These are phyloP conservation scores for Candida ipomoeae DNA, from an alignment of 805 yeast genomes.

Conservation along the genomic window DNA sequence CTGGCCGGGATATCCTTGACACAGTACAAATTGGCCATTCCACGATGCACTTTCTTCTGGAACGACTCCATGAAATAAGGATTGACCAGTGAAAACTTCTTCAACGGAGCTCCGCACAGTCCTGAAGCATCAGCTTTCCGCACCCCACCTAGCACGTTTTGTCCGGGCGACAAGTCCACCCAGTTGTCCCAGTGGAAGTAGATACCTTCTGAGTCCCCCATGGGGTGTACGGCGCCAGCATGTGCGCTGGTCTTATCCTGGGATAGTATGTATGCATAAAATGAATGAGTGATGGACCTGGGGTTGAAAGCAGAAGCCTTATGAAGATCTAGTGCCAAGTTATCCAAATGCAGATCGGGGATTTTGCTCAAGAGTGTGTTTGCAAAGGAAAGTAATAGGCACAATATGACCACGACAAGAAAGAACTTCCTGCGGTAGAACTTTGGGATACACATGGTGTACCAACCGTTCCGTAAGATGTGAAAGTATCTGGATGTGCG, in stretches of 20 bases:
- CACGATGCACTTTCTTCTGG: slow-evolving; percentile 29
- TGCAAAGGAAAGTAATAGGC: slow-evolving; percentile 9
- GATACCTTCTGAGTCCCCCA: slow-evolving; percentile 19
- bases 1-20: slow-evolving; percentile 25
- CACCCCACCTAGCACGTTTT: slow-evolving; percentile 17
- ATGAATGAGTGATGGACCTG: slow-evolving; percentile 12
- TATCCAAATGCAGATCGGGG: slow-evolving; percentile 22
- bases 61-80: slow-evolving; percentile 34
- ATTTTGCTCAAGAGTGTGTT: slow-evolving; percentile 14
- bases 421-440: slow-evolving; percentile 12
- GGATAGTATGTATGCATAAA: slow-evolving; percentile 11
- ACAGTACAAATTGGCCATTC: slow-evolving; percentile 34
- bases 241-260: neutral
- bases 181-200: slow-evolving; percentile 41
- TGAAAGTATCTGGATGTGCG: neutral
- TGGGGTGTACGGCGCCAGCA: slow-evolving; percentile 1
- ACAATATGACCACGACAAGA: slow-evolving; percentile 5
- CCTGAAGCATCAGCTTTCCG: slow-evolving; percentile 20
- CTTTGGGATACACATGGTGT: slow-evolving; percentile 12
- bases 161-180: slow-evolving; percentile 28
- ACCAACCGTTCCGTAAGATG: neutral
- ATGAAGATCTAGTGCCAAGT: slow-evolving; percentile 22
- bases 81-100: slow-evolving; percentile 24
- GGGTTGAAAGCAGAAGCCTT: slow-evolving; percentile 26
- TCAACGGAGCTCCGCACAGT: slow-evolving; percentile 20